Percentiles rank a stretch among this genome's conserved stretches.
Evolutionary conservation across 768 basidiomycete species (phyloP).

Genomic region (Calocybe indica): DNA sequence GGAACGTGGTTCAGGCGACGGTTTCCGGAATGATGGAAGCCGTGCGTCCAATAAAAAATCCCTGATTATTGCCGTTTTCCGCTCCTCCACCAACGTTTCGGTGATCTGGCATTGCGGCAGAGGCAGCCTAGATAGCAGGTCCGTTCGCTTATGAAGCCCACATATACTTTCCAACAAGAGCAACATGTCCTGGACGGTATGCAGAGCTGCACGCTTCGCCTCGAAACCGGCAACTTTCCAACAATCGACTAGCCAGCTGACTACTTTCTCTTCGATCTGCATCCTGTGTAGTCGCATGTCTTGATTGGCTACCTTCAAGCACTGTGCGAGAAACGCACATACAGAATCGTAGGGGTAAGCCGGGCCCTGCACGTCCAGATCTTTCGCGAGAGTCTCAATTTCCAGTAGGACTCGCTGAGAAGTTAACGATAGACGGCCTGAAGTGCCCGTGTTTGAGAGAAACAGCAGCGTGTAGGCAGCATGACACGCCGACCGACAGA

Average conservation of each 20-base stretch:
- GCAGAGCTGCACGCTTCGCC: constrained; percentile 40
- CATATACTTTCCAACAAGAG: constrained; percentile 61
- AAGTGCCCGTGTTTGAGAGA: constrained; percentile 20
- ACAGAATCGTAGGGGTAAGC: constrained; percentile 84
- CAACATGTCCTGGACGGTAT: constrained; percentile 57
- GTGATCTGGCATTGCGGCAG: constrained; percentile 70
- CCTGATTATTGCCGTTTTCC: constrained; percentile 51
- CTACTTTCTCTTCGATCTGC: constrained; percentile 81
- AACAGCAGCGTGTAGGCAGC: constrained; percentile 50
- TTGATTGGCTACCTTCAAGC: constrained; percentile 65
- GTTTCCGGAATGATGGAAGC: constrained; percentile 38
- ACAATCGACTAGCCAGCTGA: constrained; percentile 73
- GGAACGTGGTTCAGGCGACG: neutral
- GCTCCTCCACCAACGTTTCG: constrained; percentile 53
- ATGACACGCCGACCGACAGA: constrained; percentile 80
- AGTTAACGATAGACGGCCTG: constrained; percentile 31
- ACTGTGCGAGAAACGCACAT: constrained; percentile 71
- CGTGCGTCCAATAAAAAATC: constrained; percentile 66
- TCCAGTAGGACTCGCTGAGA: constrained; percentile 59
- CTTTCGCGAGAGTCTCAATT: constrained; percentile 73
- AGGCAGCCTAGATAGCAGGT: constrained; percentile 40
- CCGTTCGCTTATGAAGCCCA: constrained; percentile 39
- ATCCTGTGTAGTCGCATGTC: constrained; percentile 82
- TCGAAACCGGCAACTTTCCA: constrained; percentile 47
- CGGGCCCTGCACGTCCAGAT: constrained; percentile 89